Conservation (phyloP, 306 rosid genomes). For the Vigna radiata region DNA sequence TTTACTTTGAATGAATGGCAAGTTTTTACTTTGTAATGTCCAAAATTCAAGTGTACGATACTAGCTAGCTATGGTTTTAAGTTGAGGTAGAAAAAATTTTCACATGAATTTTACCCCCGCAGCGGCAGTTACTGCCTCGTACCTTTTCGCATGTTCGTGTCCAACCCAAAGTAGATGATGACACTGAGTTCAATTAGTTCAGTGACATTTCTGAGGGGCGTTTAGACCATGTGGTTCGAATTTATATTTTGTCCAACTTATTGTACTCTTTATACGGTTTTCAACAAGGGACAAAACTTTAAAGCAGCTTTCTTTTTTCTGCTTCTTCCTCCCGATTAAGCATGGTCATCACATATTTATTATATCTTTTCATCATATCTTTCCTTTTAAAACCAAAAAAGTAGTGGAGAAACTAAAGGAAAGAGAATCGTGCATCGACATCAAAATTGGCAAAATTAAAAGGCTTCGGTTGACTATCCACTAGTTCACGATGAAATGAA, state of each 20-base stretch:
- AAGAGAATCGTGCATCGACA: not conserved
- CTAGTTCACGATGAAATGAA: not conserved
- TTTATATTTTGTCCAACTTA: slow-evolving; percentile 6
- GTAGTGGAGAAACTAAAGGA: not conserved
- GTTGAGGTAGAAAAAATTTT: slow-evolving; percentile 37
- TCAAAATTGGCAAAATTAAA: slow-evolving; percentile 18
- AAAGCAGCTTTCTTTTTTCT: not conserved
- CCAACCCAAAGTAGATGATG: slow-evolving; percentile 13
- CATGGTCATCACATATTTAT: slow-evolving; percentile 16
- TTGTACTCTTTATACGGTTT: slow-evolving; percentile 18
- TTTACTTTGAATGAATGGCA: slow-evolving; percentile 28
- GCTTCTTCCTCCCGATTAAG: not conserved
- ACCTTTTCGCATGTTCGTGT: not conserved
- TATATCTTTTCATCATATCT: not conserved
- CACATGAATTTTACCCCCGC: slow-evolving; percentile 31
- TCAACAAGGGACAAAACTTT: slow-evolving; percentile 28
- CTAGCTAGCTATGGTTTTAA: slow-evolving; percentile 32
- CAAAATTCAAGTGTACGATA: slow-evolving; percentile 31
- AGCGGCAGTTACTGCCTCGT: slow-evolving; percentile 12
- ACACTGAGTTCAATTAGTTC: not conserved
- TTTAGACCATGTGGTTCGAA: slow-evolving; percentile 26
- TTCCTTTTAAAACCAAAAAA: slow-evolving; percentile 3
- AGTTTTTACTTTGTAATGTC: slow-evolving; percentile 34
- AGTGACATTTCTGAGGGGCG: slow-evolving; percentile 5
- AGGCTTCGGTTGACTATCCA: not conserved